Base-by-base conservation (phyloP, 306 rosid genomes). In the Vigna trinervia region DNA sequence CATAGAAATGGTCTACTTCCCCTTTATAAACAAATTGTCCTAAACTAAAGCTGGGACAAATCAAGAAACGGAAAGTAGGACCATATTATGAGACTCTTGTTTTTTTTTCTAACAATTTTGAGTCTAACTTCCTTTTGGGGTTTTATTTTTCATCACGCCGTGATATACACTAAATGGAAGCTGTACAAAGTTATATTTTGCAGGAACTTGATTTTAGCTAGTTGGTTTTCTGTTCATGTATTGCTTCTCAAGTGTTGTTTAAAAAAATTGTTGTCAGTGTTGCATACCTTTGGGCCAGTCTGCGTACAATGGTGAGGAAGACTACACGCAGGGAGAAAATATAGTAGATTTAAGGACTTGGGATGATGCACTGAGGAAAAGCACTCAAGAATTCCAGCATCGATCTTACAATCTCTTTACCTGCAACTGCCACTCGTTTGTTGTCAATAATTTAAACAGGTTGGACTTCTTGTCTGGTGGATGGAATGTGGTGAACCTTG, bases 401-500 rank as follows among this genome's bases (percentile, higher is more conserved):
- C 91, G 87, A 63, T 52, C 94, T 51, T 92, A 96, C 87, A 96
- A 84, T 79, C 86, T 92, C 43, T 85, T 96, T 26, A 91, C 99
- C 7, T 92, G 99, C 90, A 92, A 96, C 75, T 92, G 98, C 73
- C 99, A 92, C 71, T 95, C 97, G 3, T 95, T 95, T 81, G 99
- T 95, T 62, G 99, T 96, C 76, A 89, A 92, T 80, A 92, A 85
- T 77, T 87, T 92, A 60, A 95, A 95, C 85, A 88, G 94, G 87
- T 74, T 92, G 84, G 85, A 84, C 28, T 91, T 87, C 84, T 67
- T 66, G n/a, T 84, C 90, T 43, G 86, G 93, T 17, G 89, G 96
- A 71, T 95, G 99, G 99, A 95, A 95, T 71, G 97, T 92, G 83
- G 99, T 96, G 81, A 96, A 87, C 92, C 97, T 96, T 63, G 98